Base-by-base conservation (phyloP, 257 asterid species). In the Pogostemon cablin region DNA sequence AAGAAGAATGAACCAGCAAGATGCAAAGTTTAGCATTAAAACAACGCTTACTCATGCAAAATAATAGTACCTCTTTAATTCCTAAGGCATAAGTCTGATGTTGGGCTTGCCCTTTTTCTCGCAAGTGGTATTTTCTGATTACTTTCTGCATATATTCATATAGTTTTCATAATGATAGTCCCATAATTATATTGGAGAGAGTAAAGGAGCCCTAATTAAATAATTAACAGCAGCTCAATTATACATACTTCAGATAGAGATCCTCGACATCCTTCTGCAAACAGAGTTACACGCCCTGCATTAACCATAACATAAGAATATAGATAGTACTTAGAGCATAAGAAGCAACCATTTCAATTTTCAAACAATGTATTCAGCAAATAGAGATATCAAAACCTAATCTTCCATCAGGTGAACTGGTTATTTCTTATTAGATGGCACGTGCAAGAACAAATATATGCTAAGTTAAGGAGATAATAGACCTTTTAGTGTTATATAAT, bases 241-340 rank as follows among this genome's bases (percentile, higher is more conserved):
- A 50, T 46, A 12, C 60, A 75, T 69, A 93, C 99, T 96, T 93
- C 99, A 40, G 99, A 87, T 54, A 93, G 86, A 56, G 97, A 93
- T 81, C 99, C 99, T 69, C 99, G 90, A 80, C 99, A 93, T 65
- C 99, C 99, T 89, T 93, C 99, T 62, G 95, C 96, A 75, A 93
- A 81, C 64, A 93, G 90, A 62, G 88, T 89, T 75, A 89, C 72
- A 53, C 81, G 84, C 46, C 97, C 99, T 93, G 86, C 80, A 85
- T 77, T 58, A 78, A 71, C 65, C 66, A 49, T 47, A 75, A 59
- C 65, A 56, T n/a, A 73, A 50, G 69, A 49, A 53, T 67, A 74
- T 9, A 62, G 54, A 72, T n/a, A 56, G 43, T 47, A 54, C 59
- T 20, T 38, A 50, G 67, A 25, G 57, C 62, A 64, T 39, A 40